Conservation (phyloP, 2,329 filamentous ascomycete genomes). For the Colletotrichum gigasporum region DNA sequence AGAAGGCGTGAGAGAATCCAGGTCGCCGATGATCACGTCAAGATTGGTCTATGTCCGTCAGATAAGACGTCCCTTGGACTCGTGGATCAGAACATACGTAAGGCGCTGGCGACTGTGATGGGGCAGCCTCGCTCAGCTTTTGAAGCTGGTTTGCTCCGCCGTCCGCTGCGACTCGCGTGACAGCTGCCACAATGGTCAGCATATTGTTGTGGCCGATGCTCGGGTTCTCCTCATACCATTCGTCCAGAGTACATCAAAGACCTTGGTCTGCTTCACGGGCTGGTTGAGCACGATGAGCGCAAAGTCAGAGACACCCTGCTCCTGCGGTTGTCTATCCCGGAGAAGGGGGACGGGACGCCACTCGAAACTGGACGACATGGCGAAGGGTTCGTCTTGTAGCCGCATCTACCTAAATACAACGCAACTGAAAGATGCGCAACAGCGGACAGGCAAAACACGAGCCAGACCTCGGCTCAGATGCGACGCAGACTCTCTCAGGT, state of each 20-base stretch:
- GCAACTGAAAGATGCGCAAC: no score
- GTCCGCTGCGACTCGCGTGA: conserved; percentile 82
- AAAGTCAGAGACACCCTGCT: conserved; percentile 42
- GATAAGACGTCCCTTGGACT: not conserved
- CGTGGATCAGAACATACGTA: conserved; percentile 5
- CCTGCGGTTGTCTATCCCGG: conserved; percentile 40
- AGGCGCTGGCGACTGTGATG: not conserved
- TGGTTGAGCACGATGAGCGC: conserved; percentile 63
- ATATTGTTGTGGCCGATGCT: not conserved
- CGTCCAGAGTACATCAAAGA: conserved; percentile 60
- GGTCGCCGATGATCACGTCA: conserved; percentile 84
- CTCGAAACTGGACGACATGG: conserved; percentile 38
- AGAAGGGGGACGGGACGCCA: conserved; percentile 51
- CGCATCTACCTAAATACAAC: not conserved
- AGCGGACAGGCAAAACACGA: not conserved
- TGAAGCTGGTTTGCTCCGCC: conserved; percentile 86
- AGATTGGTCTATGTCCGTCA: conserved; percentile 60
- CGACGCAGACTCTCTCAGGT: not conserved
- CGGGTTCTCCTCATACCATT: conserved; percentile 48
- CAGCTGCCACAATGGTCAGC: conserved; percentile 56
- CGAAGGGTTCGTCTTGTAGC: conserved; percentile 7
- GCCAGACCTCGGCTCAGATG: not conserved
- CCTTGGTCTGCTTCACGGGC: conserved; percentile 54
- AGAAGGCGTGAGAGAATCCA: conserved; percentile 80
- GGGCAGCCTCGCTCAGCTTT: conserved; percentile 40